Evolutionary conservation across 2,329 filamentous ascomycete genomes (phyloP).

Genomic region (Claviceps capensis): DNA sequence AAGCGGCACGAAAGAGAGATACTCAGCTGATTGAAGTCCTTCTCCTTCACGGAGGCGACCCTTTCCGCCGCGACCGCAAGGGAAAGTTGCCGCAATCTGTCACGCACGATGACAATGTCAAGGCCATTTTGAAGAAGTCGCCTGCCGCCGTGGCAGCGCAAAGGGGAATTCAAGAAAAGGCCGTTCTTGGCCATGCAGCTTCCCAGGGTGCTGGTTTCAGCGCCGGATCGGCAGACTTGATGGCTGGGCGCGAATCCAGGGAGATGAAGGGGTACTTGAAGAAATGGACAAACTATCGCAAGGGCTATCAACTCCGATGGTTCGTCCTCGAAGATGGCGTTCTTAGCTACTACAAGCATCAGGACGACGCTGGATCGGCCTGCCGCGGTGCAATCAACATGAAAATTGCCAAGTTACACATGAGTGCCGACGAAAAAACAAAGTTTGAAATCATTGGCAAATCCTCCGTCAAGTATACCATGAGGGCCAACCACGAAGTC

Average conservation of each 20-base stretch:
- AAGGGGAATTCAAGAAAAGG: conserved; percentile 91
- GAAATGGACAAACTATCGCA: conserved; percentile 99
- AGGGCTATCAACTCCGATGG: conserved; percentile 92
- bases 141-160: conserved; percentile 90
- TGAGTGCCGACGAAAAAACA: conserved; percentile 95
- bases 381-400: conserved; percentile 98
- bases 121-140: conserved; percentile 81
- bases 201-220: conserved; percentile 38
- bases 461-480: conserved; percentile 94
- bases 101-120: conserved; percentile 84
- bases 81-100: conserved; percentile 93
- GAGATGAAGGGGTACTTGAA: conserved; percentile 99
- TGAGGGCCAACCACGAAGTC: conserved; percentile 95
- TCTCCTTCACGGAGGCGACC: conserved; percentile 86
- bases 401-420: conserved; percentile 85
- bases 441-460: conserved; percentile 97
- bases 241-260: conserved; percentile 71
- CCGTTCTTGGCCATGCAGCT: conserved; percentile 66
- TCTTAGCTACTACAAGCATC: conserved; percentile 96
- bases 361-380: conserved; percentile 90
- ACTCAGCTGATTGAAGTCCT: conserved; percentile 78
- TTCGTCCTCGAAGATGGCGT: conserved; percentile 97
- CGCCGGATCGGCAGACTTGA: conserved; percentile 41
- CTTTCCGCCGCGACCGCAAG: conserved; percentile 86
- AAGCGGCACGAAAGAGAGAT: conserved; percentile 81